Evolutionary conservation across 768 basidiomycete species (phyloP).

Genomic region (Tricholomella constricta): DNA sequence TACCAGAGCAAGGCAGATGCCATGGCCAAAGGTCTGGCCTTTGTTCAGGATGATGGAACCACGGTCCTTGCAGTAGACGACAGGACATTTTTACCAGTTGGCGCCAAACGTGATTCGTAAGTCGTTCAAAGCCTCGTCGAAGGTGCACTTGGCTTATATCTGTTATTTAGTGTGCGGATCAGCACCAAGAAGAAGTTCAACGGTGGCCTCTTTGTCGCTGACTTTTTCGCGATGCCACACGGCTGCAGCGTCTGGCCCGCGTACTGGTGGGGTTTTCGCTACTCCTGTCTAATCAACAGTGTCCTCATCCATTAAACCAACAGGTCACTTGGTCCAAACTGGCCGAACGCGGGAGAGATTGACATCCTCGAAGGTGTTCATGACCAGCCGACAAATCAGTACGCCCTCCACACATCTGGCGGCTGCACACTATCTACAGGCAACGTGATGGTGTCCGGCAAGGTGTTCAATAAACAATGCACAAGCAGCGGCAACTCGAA

Average conservation of each 20-base stretch:
- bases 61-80: conserved; percentile 67
- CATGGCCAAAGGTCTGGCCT: conserved; percentile 54
- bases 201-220: conserved; percentile 75
- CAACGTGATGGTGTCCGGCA: conserved; percentile 24
- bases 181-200: conserved; percentile 61
- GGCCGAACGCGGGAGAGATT: conserved; percentile 62
- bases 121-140: conserved; percentile 21
- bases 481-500: conserved; percentile 41
- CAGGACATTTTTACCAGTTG: conserved; percentile 45
- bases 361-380: conserved; percentile 80
- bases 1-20: conserved; percentile 55
- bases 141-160: conserved; percentile 3
- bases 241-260: conserved; percentile 71
- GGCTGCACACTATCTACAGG: conserved; percentile 39
- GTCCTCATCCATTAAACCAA: background rate
- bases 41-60: conserved; percentile 57
- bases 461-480: conserved; percentile 36
- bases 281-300: background rate
- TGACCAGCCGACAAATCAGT: conserved; percentile 55
- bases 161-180: conserved; percentile 61
- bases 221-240: conserved; percentile 68
- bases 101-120: conserved; percentile 59
- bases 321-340: conserved; percentile 49
- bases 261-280: conserved; percentile 35
- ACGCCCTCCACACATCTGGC: conserved; percentile 61